Evolutionary conservation across 495 filamentous ascomycete species (phyloP).

Genomic region (Neurospora sp.): DNA sequence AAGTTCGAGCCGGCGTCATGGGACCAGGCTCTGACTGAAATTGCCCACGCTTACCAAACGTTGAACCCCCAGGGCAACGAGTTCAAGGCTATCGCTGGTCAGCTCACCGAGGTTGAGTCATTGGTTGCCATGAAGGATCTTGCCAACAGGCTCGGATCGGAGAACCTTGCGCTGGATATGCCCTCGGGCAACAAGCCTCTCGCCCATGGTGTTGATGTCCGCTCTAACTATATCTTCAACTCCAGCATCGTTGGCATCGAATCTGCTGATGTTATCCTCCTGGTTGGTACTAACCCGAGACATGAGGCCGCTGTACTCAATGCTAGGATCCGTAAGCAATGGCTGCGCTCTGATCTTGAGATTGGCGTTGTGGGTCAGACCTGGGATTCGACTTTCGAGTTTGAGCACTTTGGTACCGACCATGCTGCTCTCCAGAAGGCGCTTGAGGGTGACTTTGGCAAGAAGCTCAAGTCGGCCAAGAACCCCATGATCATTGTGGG

Average conservation of each 20-base stretch:
- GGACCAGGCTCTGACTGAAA: conserved; percentile 87
- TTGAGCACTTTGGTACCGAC: conserved; percentile 76
- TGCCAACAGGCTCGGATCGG: conserved; percentile 88
- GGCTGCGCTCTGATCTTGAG: conserved; percentile 88
- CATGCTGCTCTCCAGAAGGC: conserved; percentile 69
- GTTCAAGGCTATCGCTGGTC: conserved; percentile 89
- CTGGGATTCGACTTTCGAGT: conserved; percentile 89
- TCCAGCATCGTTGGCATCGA: conserved; percentile 87
- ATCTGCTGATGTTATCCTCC: conserved; percentile 82
- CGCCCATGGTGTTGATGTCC: conserved; percentile 87
- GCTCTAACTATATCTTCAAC: conserved; percentile 94
- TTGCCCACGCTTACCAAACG: conserved; percentile 63
- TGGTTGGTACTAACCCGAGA: conserved; percentile 89
- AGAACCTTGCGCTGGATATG: conserved; percentile 90
- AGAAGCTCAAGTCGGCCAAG: conserved; percentile 81
- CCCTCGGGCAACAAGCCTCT: conserved; percentile 72
- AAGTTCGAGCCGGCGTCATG: conserved; percentile 85
- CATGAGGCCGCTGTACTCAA: conserved; percentile 92
- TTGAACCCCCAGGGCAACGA: conserved; percentile 76
- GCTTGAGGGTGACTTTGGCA: conserved; percentile 77
- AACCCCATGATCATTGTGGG: conserved; percentile 93
- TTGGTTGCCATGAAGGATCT: conserved; percentile 95
- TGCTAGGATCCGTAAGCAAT: conserved; percentile 94
- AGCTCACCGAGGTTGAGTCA: conserved; percentile 81
- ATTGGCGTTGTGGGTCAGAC: conserved; percentile 84